Evolutionary conservation across 1,284 basidiomycete species (phyloP).

Genomic region (Apiotrichum laibachii): DNA sequence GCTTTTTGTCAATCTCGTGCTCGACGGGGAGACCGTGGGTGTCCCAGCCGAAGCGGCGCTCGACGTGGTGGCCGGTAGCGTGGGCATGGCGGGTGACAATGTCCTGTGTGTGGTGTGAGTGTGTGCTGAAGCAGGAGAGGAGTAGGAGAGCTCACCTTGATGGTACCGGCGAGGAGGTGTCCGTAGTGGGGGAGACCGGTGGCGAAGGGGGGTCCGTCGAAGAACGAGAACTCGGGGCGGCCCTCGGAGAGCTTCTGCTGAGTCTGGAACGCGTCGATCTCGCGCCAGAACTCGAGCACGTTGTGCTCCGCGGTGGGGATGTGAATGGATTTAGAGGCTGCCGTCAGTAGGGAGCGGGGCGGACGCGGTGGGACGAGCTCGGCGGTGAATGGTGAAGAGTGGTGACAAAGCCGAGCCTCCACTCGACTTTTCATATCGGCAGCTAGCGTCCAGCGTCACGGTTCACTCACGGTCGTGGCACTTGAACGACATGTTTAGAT

Average conservation of each 20-base stretch:
- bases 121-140: not conserved
- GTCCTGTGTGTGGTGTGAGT: constrained; percentile 59
- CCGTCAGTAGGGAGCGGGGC: not conserved
- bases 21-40: constrained; percentile 98
- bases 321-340: constrained; percentile 62
- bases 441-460: not conserved
- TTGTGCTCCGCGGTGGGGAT: constrained; percentile 92
- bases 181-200: constrained; percentile 97
- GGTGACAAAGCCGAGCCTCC: no score
- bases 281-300: constrained; percentile 87
- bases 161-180: constrained; percentile 75
- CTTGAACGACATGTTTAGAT: constrained; percentile 61
- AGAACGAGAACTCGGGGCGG: constrained; percentile 85
- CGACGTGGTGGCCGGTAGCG: constrained; percentile 89
- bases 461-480: constrained; percentile 65
- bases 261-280: constrained; percentile 97
- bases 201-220: constrained; percentile 97
- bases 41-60: constrained; percentile 98
- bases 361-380: not conserved
- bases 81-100: constrained; percentile 94
- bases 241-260: constrained; percentile 89
- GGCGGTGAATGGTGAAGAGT: not conserved
- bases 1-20: constrained; percentile 98
- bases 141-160: constrained; percentile 66
- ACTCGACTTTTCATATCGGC: no score